Conservation (phyloP, 257 asterid genomes). For the Scutellaria barbata region DNA sequence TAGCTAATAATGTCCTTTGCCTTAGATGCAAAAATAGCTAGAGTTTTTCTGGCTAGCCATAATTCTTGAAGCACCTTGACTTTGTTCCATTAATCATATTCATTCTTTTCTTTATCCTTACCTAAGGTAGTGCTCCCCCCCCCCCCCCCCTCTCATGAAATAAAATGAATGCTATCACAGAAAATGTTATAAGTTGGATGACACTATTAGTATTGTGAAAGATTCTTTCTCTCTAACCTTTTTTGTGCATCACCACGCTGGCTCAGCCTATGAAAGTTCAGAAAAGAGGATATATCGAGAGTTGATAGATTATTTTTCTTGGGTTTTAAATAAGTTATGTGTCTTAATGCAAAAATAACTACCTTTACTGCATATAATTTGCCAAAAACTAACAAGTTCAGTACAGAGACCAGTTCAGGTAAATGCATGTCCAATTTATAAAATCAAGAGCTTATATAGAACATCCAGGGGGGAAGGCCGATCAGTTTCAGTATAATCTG, state of each 20-base stretch:
- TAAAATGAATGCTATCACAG: no score
- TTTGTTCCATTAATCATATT: not conserved
- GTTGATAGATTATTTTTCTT: not conserved
- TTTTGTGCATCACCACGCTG: slow-evolving; percentile 27
- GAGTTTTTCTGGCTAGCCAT: not conserved
- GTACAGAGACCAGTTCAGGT: not conserved
- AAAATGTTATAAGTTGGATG: not conserved
- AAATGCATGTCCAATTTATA: not conserved
- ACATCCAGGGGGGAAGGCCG: not conserved
- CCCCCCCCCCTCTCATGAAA: no score
- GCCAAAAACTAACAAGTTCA: not conserved
- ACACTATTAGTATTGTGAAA: not conserved
- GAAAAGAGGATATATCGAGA: not conserved
- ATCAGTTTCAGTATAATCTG: not conserved
- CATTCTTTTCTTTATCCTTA: not conserved
- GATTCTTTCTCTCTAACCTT: not conserved
- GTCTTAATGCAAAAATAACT: slow-evolving; percentile 1
- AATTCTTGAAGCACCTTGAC: slow-evolving; percentile 18
- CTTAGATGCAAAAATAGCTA: slow-evolving; percentile 8
- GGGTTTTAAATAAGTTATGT: not conserved
- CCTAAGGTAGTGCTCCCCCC: no score
- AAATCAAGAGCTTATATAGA: not conserved
- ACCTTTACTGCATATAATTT: not conserved
- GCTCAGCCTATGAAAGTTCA: slow-evolving; percentile 10
- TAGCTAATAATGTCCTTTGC: slow-evolving; percentile 6